A percentile compares a stretch with the other conserved stretches of the same genome.
Conservation (phyloP, 2,329 filamentous ascomycete species). For the Pseudohalonectria lignicola region DNA sequence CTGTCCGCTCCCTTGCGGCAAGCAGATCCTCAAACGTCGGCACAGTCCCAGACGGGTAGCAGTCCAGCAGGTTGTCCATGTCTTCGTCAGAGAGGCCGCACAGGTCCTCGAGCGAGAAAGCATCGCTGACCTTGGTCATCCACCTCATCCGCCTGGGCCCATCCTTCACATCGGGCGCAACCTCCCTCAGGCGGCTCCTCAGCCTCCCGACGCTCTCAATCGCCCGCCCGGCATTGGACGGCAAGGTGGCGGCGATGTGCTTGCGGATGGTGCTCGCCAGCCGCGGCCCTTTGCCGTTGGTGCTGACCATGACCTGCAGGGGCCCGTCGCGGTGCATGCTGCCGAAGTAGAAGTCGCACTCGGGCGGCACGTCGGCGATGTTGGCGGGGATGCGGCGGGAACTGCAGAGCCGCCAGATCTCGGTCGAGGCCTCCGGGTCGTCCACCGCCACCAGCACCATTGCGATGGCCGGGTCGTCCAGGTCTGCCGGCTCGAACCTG, state of each 20-base stretch:
- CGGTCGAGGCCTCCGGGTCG: conserved; percentile 79
- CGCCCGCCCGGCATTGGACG: conserved; percentile 70
- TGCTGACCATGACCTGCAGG: conserved; percentile 96
- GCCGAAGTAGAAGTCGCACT: conserved; percentile 99
- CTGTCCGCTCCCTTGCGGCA: too few species aligned
- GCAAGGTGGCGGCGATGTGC: conserved; percentile 68
- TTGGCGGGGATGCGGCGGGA: conserved; percentile 76
- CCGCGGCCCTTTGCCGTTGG: conserved; percentile 90
- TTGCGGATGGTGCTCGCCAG: conserved; percentile 77
- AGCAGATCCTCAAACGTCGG: conserved; percentile 44
- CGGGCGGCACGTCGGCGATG: conserved; percentile 90
- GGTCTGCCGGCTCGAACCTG: conserved; percentile 74
- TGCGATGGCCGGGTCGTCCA: conserved; percentile 52
- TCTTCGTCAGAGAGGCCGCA: conserved; percentile 72
- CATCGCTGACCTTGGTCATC: conserved; percentile 89
- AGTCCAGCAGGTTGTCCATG: conserved; percentile 73
- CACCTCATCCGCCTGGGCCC: conserved; percentile 86
- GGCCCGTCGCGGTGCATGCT: conserved; percentile 91
- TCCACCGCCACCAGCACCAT: conserved; percentile 94
- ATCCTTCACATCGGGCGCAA: conserved; percentile 62
- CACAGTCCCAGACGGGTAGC: conserved; percentile 50
- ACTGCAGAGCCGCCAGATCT: conserved; percentile 91
- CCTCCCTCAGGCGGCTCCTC: conserved; percentile 64
- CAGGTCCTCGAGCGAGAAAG: conserved; percentile 75
- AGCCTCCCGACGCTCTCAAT: conserved; percentile 76